phyloP scores from a whole-genome alignment of 2,329 filamentous ascomycete species.

The Sporothrix variecibatus region DNA sequence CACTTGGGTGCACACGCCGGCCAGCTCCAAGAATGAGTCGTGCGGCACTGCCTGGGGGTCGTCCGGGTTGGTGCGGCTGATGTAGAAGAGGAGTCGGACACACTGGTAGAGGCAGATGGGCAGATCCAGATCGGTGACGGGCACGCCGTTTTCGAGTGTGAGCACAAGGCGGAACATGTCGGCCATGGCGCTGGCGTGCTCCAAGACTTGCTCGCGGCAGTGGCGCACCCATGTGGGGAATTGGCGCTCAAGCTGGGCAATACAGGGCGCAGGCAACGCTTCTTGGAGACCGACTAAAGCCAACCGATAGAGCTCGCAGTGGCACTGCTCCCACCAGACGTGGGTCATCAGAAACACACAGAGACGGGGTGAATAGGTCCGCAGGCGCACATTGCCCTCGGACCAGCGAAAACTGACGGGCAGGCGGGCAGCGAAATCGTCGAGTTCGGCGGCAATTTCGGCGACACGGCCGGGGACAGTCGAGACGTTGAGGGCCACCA shows the following conservation, averaged over 20 bases:
- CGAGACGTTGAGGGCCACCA: neutral
- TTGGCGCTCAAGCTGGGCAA: conserved; percentile 45
- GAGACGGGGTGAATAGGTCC: conserved; percentile 58
- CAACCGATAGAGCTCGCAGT: conserved; percentile 59
- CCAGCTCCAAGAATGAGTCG: conserved; percentile 52
- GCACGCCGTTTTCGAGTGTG: conserved; percentile 51
- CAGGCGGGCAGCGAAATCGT: conserved; percentile 54
- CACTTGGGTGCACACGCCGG: conserved; percentile 53
- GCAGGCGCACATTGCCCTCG: conserved; percentile 56
- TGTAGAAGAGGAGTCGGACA: conserved; percentile 54
- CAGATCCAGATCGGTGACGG: conserved; percentile 57
- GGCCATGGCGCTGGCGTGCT: conserved; percentile 57
- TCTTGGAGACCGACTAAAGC: conserved; percentile 55
- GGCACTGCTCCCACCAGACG: conserved; percentile 60
- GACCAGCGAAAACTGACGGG: conserved; percentile 60
- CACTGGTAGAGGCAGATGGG: conserved; percentile 59
- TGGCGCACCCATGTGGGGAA: conserved; percentile 50
- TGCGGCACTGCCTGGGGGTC: conserved; percentile 44
- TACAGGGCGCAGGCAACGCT: conserved; percentile 47
- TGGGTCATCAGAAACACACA: conserved; percentile 63
- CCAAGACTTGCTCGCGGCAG: conserved; percentile 54
- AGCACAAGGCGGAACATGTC: conserved; percentile 57
- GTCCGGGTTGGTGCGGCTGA: conserved; percentile 47
- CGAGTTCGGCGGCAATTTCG: conserved; percentile 49
- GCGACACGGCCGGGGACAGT: conserved; percentile 48